Evolutionary conservation across 2,329 filamentous ascomycete species (phyloP), one percentile per base, ranked within the genome.

Genomic region (Trichoderma hamatum): DNA sequence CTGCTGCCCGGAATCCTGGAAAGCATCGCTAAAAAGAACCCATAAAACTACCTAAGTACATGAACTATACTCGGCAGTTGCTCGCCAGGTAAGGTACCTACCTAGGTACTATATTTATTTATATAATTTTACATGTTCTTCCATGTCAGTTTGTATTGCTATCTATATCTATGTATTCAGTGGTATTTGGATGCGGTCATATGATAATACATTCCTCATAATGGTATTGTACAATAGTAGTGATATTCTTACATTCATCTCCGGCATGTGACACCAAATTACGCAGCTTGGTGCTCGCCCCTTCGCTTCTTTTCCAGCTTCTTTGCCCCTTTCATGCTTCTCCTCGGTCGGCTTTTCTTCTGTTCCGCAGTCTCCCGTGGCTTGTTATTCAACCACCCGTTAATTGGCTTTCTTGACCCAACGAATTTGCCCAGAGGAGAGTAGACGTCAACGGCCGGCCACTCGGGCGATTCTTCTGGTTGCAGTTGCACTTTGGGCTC

Each of bases 361-460:
- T 85, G 83, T 68, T 83, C 80, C 26, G 80, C 79, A 28, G 82
- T 79, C n/a, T 83, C 79, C 16, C 80, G 82, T 32, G 87, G 86
- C 76, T 88, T 88, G 72, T 86, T 86, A 64, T 90, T 78, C 70
- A 90, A 69, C 86, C 89, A 94, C 7, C 88, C 92, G 73, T 91
- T 89, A 83, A 96, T 89, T 1, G 92, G 91, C 72, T 77, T 78
- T 43, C 93, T 84, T 11, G 82, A 81, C 1, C 85, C 90, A 34
- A 98, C 83, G 73, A 92, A 96, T 74, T 88, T 89, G n/a, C 96
- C 96, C 69, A 93, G 86, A 0, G 96, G 96, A 32, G 87, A 92
- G 75, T 91, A 97, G 0, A 98, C 88, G 73, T 98, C 94, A 7
- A 99, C 86, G 11, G 89, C 83, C 0, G 93, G 93, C 83, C 88